Conservation (phyloP, 2,329 filamentous ascomycete species). For the Mycocentrospora acerina region DNA sequence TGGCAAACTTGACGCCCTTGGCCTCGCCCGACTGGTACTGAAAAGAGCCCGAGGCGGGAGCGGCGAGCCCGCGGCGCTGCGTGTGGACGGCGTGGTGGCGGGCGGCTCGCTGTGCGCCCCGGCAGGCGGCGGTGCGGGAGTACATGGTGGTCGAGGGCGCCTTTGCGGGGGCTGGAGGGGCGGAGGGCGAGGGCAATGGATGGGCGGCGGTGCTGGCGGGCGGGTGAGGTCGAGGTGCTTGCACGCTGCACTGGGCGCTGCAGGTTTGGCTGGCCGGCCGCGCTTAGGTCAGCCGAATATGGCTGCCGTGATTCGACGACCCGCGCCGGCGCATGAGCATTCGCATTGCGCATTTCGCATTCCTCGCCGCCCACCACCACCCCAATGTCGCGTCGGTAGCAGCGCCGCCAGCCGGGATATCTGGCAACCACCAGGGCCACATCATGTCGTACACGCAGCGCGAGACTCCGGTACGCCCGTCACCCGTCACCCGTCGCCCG, state of each 20-base stretch:
- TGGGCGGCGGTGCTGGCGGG: conserved; percentile 30
- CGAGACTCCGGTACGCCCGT: conserved; percentile 37
- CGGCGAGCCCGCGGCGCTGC: conserved; percentile 64
- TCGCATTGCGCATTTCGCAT: no score
- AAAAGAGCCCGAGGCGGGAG: conserved; percentile 72
- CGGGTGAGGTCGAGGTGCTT: conserved; percentile 9
- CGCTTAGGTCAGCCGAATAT: no score
- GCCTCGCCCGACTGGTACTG: conserved; percentile 86
- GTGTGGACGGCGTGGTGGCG: conserved; percentile 57
- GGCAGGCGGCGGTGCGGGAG: conserved; percentile 65
- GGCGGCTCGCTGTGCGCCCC: conserved; percentile 63
- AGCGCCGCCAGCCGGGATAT: conserved; percentile 30
- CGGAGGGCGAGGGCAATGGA: conserved; percentile 53
- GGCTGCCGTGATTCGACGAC: neutral
- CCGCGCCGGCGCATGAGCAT: no score
- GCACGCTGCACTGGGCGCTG: no score
- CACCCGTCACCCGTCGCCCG: conserved; percentile 3
- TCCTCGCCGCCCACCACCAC: conserved; percentile 2
- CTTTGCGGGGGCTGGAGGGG: conserved; percentile 45
- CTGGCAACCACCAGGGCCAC: conserved; percentile 38
- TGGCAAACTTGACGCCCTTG: conserved; percentile 87
- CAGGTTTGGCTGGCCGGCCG: no score
- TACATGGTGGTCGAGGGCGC: conserved; percentile 58
- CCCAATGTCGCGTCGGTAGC: conserved; percentile 39
- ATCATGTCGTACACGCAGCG: conserved; percentile 40